phyloP scores from a whole-genome alignment of 192 early-diverging fungal genomes.

The Gonapodya prolifera region DNA sequence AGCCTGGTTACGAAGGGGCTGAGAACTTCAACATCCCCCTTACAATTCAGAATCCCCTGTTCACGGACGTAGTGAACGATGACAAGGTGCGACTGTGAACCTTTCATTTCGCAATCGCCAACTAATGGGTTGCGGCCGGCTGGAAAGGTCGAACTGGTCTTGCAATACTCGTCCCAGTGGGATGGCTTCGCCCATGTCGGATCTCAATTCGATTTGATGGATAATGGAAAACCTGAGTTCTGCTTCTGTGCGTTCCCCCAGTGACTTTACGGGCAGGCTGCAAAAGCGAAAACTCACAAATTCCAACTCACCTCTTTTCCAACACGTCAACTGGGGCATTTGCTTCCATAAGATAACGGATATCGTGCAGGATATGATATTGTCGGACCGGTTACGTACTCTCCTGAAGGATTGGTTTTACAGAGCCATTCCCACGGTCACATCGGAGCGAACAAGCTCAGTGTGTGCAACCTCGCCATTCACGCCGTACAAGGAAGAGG shows the following conservation, averaged over 20 bases:
- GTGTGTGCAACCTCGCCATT: background rate
- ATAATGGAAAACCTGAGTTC: background rate
- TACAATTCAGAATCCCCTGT: background rate
- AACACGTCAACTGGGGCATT: background rate
- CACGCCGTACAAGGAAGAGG: background rate
- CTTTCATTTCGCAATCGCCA: too few species aligned
- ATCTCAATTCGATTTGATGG: background rate
- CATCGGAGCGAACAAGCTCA: background rate
- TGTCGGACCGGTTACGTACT: background rate
- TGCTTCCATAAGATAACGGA: background rate
- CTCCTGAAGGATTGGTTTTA: background rate
- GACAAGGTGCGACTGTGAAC: background rate
- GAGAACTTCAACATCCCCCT: background rate
- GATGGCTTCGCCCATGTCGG: constrained; percentile 1
- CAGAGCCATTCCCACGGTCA: background rate
- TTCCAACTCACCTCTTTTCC: background rate
- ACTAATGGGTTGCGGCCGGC: too few species aligned
- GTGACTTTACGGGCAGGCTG: background rate
- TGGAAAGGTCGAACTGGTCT: too few species aligned
- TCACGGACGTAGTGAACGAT: background rate
- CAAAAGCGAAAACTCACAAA: too few species aligned
- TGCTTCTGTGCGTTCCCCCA: background rate
- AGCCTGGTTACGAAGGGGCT: background rate
- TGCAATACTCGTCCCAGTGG: constrained; percentile 6
- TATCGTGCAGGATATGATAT: background rate